Evolutionary conservation across 2,329 filamentous ascomycete species (phyloP).

Genomic region (Conoideocrella luteorostrata): DNA sequence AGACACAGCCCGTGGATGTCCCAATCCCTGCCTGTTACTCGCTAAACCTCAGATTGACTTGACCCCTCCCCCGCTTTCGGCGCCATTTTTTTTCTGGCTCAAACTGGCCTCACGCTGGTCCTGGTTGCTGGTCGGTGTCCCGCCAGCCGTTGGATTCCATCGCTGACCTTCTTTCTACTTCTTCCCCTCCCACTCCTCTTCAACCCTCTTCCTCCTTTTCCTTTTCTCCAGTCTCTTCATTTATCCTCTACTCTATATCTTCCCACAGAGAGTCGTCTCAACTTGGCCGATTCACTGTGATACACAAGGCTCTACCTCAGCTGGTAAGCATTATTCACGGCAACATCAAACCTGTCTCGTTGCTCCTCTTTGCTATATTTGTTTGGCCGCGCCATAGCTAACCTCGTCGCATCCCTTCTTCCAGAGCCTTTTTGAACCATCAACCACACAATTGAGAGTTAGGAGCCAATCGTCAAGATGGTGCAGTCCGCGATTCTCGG

Average conservation of each 20-base stretch:
- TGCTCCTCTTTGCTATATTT: conserved; percentile 2
- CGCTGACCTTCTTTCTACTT: conserved; percentile 12
- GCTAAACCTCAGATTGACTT: too few relatives aligned
- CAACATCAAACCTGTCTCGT: conserved; percentile 9
- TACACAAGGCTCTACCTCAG: conserved; percentile 9
- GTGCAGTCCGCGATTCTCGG: conserved; percentile 77
- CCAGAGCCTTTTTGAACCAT: conserved; percentile 4
- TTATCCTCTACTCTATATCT: background rate
- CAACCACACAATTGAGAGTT: conserved; percentile 10
- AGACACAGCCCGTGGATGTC: background rate
- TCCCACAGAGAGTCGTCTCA: conserved; percentile 7
- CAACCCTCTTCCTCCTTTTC: conserved; percentile 13
- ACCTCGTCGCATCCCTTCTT: background rate
- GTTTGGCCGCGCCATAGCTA: conserved; percentile 2
- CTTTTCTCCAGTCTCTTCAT: conserved; percentile 1
- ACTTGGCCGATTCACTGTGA: conserved; percentile 8
- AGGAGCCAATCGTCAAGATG: conserved; percentile 41
- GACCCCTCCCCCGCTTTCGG: conserved; percentile 27
- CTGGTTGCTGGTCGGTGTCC: conserved; percentile 4
- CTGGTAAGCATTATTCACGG: conserved; percentile 4
- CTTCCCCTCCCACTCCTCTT: conserved; percentile 16
- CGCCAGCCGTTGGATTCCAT: background rate
- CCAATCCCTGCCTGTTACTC: too few relatives aligned
- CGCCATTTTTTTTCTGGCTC: conserved; percentile 20
- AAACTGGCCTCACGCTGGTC: conserved; percentile 14